phyloP scores from a whole-genome alignment of 352 stramenopile species.

The Peronospora destructor region DNA sequence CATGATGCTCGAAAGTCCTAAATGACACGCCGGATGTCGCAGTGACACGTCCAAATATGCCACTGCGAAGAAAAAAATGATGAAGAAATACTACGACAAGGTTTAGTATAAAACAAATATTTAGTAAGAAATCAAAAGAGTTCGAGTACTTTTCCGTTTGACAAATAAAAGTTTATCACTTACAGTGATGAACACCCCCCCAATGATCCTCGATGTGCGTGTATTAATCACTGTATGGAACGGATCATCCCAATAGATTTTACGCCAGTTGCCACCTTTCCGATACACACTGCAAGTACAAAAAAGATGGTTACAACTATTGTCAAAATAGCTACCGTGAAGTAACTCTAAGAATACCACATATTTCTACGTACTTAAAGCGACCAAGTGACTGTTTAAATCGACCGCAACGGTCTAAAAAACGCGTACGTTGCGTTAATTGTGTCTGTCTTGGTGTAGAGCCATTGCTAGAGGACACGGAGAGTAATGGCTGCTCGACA shows the following conservation, averaged over 20 bases:
- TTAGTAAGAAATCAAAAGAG: neutral
- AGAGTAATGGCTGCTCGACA: constrained; percentile 35
- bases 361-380: constrained; percentile 48
- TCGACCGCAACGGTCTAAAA: constrained; percentile 52
- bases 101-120: neutral
- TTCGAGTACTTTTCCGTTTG: neutral
- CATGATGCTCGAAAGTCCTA: constrained; percentile 66
- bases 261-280: constrained; percentile 69
- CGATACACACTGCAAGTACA: constrained; percentile 45
- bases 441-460: constrained; percentile 3
- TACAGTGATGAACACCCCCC: constrained; percentile 68
- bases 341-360: neutral
- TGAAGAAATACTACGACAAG: constrained; percentile 55
- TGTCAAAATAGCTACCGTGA: no score
- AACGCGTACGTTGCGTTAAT: constrained; percentile 23
- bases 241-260: constrained; percentile 79
- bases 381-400: constrained; percentile 67
- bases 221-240: constrained; percentile 88
- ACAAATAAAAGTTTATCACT: constrained; percentile 8
- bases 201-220: constrained; percentile 70
- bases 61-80: constrained; percentile 79
- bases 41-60: constrained; percentile 65
- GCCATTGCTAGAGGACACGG: constrained; percentile 14
- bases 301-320: neutral
- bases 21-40: constrained; percentile 55